phyloP scores from a whole-genome alignment of 164 flowering plant species.

The Akebia trifoliata region DNA sequence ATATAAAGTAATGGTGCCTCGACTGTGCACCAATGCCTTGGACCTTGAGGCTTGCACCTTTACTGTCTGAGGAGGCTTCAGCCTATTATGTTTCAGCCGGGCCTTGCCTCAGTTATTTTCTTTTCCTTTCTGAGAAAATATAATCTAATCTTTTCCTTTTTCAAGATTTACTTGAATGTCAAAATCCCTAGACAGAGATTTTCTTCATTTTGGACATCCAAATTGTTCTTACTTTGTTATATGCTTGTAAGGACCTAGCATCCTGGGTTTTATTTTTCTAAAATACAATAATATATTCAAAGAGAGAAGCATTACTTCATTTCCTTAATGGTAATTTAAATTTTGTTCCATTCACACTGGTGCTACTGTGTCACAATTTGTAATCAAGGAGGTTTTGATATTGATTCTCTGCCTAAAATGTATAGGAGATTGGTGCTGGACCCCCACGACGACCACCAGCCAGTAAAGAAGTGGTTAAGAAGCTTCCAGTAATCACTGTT shows the following conservation, averaged over 20 bases:
- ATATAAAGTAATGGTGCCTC: too few relatives aligned
- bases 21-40: too few relatives aligned
- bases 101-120: too few relatives aligned
- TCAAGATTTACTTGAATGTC: too few relatives aligned
- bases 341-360: not conserved
- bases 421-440: conserved; percentile 28
- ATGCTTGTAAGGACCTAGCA: not conserved
- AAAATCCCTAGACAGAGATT: too few relatives aligned
- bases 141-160: too few relatives aligned
- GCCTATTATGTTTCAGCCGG: too few relatives aligned
- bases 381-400: not conserved
- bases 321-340: not conserved
- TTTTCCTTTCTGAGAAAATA: too few relatives aligned
- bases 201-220: too few relatives aligned
- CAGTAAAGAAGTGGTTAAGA: conserved; percentile 84
- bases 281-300: not conserved
- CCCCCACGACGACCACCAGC: conserved; percentile 75
- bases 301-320: not conserved
- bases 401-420: not conserved
- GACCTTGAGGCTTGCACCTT: too few relatives aligned
- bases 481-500: conserved; percentile 67
- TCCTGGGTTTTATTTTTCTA: not conserved
- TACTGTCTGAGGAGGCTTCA: too few relatives aligned
- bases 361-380: not conserved
- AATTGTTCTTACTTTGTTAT: too few relatives aligned